Conservation (phyloP, 495 filamentous ascomycete genomes). For the Daldinia grandis region DNA sequence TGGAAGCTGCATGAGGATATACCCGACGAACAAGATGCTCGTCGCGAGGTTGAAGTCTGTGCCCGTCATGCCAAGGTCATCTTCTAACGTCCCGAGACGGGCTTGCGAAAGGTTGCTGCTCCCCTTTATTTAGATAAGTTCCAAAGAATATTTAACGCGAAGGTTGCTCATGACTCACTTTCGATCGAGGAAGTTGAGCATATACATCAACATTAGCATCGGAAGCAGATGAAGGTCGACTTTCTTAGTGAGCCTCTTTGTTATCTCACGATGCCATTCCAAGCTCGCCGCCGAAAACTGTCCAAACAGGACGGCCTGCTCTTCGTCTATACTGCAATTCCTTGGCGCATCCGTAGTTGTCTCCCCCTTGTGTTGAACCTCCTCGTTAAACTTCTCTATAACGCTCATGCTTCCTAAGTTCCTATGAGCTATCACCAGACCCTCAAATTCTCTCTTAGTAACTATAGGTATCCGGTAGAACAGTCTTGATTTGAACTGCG, state of each 20-base stretch:
- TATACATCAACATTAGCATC: slow-evolving; percentile 54
- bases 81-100: slow-evolving; percentile 55
- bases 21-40: slow-evolving; percentile 66
- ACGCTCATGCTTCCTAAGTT: slow-evolving; percentile 16
- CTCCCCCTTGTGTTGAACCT: slow-evolving; percentile 28
- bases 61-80: slow-evolving; percentile 55
- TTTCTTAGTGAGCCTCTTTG: slow-evolving; percentile 48
- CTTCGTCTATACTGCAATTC: slow-evolving; percentile 31
- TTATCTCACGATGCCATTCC: slow-evolving; percentile 39
- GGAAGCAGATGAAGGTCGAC: slow-evolving; percentile 55
- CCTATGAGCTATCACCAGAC: neutral
- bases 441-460: neutral
- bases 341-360: slow-evolving; percentile 11
- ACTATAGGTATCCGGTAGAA: neutral
- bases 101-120: slow-evolving; percentile 53
- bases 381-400: slow-evolving; percentile 17
- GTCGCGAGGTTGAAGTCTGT: slow-evolving; percentile 64
- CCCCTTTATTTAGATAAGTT: slow-evolving; percentile 3
- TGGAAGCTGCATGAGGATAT: slow-evolving; percentile 64
- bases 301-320: slow-evolving; percentile 33
- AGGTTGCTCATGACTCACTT: slow-evolving; percentile 34
- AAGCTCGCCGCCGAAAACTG: slow-evolving; percentile 40
- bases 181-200: slow-evolving; percentile 58
- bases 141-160: neutral
- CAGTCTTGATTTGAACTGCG: neutral